Base-by-base conservation (phyloP, 257 asterid genomes). In the Thymus mandschuricus region DNA sequence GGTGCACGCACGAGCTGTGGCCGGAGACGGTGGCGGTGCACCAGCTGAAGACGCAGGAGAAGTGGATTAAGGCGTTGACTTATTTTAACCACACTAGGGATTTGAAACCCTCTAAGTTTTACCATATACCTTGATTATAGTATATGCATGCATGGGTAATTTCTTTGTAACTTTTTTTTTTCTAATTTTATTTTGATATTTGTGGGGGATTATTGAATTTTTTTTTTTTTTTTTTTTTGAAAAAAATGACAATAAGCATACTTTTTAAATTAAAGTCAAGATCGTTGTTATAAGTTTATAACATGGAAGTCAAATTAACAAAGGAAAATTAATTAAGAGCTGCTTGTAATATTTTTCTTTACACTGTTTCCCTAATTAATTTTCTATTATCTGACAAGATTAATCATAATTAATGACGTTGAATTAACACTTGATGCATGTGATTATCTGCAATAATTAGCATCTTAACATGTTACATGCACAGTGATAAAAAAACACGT, bases 11-110 rank as follows among this genome's bases (percentile, higher is more conserved):
- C 63, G 96, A 93, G 77, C 78, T 93, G 12, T 86, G 94, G 97
- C 97, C 97, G 58, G 91, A 93, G 4, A 93, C 98, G 0, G 66
- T 86, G 34, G 97, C 89, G 0, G 97, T 93, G 65, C 98, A 93
- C 73, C 81, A 87, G n/a, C 62, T 93, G 60, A 93, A 93, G 86
- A 89, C 81, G 15, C 97, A 85, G 74, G 94, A 88, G 65, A 93
- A 91, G 85, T 93, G 98, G 98, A 85, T 93, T 78, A 66, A 33
- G 66, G 89, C 98, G 1, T 82, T 93, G 81, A 76, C 79, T 33
- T 93, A 87, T 64, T 93, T 93, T 77, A 93, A 91, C 76, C 96
- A 79, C 13, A 88, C 98, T 0, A 58, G 66, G 75, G 76, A 76
- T 76, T 81, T 92, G 83, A 88, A 88, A 21, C 87, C 90, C 27